Base-by-base conservation (phyloP, 768 basidiomycete genomes). In the Leccinum uliginosum region DNA sequence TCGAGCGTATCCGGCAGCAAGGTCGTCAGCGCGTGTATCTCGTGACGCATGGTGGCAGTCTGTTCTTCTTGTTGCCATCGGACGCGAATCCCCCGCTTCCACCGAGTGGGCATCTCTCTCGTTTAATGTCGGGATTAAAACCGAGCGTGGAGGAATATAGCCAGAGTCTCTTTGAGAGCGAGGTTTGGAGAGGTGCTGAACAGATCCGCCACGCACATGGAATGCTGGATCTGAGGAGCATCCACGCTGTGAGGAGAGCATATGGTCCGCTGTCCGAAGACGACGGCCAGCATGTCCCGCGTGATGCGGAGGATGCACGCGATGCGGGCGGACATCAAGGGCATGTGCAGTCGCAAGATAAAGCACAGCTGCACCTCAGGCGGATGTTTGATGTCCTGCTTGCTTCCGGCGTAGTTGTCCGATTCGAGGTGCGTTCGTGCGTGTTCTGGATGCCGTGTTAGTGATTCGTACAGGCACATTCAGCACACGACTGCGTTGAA, bases 331-430 rank as follows among this genome's bases (percentile, higher is more conserved):
- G 87, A 10, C 84, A 83, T 53, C 81, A 77, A 30, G 82, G 72
- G 1, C 63, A 86, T 40, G 68, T 60, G 23, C 75, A 71, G 46
- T 70, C 65, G 14, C 67, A 60, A 23, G 81, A 85, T 64, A 82
- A 77, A 62, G 57, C 62, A 17, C 69, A 71, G 34, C 57, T 85
- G 56, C 79, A 77, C 57, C 80, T 85, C 73, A 79, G 80, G 59
- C 77, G 91, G 47, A 83, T 83, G 3, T 96, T 98, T 61, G 91
- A 94, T 68, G 73, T 96, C 38, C 72, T 87, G 53, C 75, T 93
- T 54, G 79, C 76, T 21, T 84, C 82, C 10, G 92, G 92, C 3
- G 76, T 78, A 29, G 79, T 87, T 14, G 69, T 92, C 51, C 77
- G 87, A 17, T 91, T 92, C 53, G 93, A 98, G 81, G 93, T 93